phyloP scores from a whole-genome alignment of 139 green algal genomes.

The Zygnema circumcarinatum region DNA sequence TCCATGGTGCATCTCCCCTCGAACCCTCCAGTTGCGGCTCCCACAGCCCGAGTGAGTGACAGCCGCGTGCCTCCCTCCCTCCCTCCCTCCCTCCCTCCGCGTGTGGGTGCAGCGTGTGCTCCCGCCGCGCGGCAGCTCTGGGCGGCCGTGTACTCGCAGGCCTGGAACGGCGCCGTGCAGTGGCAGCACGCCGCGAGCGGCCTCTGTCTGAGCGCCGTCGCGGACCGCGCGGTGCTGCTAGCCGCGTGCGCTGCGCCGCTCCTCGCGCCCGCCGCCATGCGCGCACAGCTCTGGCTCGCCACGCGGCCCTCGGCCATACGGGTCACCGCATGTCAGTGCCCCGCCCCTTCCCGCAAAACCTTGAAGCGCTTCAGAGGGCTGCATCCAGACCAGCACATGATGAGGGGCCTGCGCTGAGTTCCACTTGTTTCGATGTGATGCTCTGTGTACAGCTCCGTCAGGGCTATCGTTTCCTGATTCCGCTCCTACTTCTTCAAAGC shows the following conservation, averaged over 20 bases:
- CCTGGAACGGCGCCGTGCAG: not conserved
- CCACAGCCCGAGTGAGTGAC: too few species aligned
- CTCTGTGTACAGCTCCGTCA: not conserved
- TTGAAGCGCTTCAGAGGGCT: too few species aligned
- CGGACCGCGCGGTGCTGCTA: too few species aligned
- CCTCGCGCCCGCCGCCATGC: not conserved
- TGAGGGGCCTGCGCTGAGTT: too few species aligned
- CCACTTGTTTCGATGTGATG: too few species aligned
- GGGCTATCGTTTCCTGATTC: not conserved
- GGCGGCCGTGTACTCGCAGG: not conserved
- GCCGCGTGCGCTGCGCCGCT: too few species aligned
- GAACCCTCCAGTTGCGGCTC: too few species aligned
- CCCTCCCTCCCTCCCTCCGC: not conserved
- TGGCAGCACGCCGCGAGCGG: not conserved
- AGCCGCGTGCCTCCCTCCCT: not conserved
- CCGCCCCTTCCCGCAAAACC: too few species aligned
- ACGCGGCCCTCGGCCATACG: not conserved
- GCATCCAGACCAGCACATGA: too few species aligned
- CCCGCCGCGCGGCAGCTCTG: not conserved
- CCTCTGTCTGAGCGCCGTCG: not conserved
- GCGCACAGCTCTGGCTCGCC: not conserved
- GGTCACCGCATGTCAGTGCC: not conserved
- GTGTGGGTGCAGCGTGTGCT: not conserved
- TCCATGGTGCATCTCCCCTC: too few species aligned
- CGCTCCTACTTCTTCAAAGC: not conserved